phyloP scores from a whole-genome alignment of 371 early-diverging fungal genomes.

The Smittium mucronatum region DNA sequence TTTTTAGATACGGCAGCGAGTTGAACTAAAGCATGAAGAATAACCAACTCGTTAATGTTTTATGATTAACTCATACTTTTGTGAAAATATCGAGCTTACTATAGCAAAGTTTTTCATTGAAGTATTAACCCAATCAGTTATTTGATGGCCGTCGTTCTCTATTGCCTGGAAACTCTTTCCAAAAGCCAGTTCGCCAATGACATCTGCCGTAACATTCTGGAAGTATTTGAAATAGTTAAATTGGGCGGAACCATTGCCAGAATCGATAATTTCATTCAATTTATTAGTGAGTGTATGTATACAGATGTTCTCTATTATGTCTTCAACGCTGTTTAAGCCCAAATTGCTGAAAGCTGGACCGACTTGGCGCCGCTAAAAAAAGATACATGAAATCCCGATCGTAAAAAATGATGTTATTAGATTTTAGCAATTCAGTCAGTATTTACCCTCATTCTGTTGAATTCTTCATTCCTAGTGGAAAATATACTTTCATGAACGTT shows the following conservation, averaged over 20 bases:
- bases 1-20: not conserved
- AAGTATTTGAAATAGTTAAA: not conserved
- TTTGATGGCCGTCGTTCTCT: not conserved
- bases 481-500: no score
- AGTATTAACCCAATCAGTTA: not conserved
- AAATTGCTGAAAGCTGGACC: slow-evolving; percentile 1
- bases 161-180: not conserved
- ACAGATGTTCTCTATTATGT: not conserved
- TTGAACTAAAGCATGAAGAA: not conserved
- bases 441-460: not conserved
- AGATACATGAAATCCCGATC: not conserved
- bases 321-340: not conserved
- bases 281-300: not conserved
- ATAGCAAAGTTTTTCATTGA: not conserved
- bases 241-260: not conserved
- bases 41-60: not conserved
- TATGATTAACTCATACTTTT: not conserved
- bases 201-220: not conserved
- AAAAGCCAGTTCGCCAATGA: not conserved
- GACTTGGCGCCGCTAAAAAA: slow-evolving; percentile 1
- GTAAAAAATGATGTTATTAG: not conserved
- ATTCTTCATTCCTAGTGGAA: not conserved
- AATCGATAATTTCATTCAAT: not conserved
- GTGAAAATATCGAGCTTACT: not conserved
- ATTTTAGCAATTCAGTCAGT: not conserved